Conservation (phyloP, 176 grass and related monocot species). For the Eremochloa ophiuroides region DNA sequence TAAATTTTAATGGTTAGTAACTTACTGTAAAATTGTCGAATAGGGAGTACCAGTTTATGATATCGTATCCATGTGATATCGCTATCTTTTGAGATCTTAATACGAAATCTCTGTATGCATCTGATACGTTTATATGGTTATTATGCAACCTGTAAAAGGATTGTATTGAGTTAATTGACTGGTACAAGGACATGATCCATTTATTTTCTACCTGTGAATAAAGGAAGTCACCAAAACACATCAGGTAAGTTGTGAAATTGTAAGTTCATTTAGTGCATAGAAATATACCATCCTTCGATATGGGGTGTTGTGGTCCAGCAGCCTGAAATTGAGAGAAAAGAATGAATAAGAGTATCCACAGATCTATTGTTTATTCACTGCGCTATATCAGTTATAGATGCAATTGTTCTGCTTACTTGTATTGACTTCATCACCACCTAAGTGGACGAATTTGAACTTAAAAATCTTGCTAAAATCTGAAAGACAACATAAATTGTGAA, state of each 20-base stretch:
- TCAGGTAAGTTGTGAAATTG: slow-evolving; percentile 24
- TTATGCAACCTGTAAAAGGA: slow-evolving; percentile 61
- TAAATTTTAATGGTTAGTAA: slow-evolving; percentile 31
- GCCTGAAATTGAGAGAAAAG: slow-evolving; percentile 47
- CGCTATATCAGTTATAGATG: background rate
- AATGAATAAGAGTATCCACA: slow-evolving; percentile 20
- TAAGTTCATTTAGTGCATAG: slow-evolving; percentile 26
- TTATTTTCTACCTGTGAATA: background rate
- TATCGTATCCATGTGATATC: slow-evolving; percentile 81
- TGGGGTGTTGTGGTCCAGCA: slow-evolving; percentile 70
- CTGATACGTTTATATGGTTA: slow-evolving; percentile 64
- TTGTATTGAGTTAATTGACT: slow-evolving; percentile 16
- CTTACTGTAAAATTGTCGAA: slow-evolving; percentile 2
- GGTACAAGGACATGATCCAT: background rate
- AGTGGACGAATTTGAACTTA: slow-evolving; percentile 90
- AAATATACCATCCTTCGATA: slow-evolving; percentile 59
- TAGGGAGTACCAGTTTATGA: slow-evolving; percentile 71
- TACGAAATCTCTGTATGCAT: slow-evolving; percentile 84
- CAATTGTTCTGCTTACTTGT: slow-evolving; percentile 60
- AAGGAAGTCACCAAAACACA: slow-evolving; percentile 15
- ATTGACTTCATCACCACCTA: slow-evolving; percentile 92
- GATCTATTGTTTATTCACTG: slow-evolving; percentile 9
- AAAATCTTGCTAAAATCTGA: slow-evolving; percentile 97
- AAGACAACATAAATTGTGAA: slow-evolving; percentile 34
- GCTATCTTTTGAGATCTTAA: slow-evolving; percentile 83